Conservation (phyloP, 2,329 filamentous ascomycete genomes). For the Ceratocystis lukuohia region DNA sequence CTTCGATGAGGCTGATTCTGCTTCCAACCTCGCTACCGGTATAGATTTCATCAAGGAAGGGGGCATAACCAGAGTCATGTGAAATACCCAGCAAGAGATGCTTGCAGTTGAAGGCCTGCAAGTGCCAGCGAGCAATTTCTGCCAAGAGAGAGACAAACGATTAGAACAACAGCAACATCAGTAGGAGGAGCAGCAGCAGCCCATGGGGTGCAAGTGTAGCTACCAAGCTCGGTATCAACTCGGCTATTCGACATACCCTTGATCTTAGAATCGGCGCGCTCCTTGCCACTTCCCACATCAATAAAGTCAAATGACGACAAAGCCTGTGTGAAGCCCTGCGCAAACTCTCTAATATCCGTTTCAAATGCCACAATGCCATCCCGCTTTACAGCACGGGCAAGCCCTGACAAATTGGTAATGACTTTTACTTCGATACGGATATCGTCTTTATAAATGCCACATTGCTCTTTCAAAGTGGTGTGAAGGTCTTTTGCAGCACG, state of each 20-base stretch:
- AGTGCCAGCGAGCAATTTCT: constrained; percentile 43
- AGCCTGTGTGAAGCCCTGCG: constrained; percentile 45
- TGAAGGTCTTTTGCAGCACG: constrained; percentile 38
- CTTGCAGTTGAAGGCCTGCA: constrained; percentile 48
- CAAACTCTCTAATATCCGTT: constrained; percentile 42
- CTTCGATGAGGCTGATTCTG: constrained; percentile 42
- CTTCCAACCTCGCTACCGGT: constrained; percentile 30
- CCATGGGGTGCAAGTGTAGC: neutral
- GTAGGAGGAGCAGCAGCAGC: neutral
- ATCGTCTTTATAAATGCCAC: constrained; percentile 32
- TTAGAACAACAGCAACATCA: neutral
- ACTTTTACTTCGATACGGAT: constrained; percentile 44
- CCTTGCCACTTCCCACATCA: constrained; percentile 46
- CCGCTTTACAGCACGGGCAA: constrained; percentile 37
- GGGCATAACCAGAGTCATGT: constrained; percentile 47
- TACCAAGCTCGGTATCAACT: no score
- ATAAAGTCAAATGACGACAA: constrained; percentile 50
- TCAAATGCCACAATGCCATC: constrained; percentile 35
- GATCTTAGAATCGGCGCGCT: constrained; percentile 46
- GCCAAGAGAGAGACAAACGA: constrained; percentile 16
- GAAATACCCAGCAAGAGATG: constrained; percentile 49
- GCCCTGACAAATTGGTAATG: constrained; percentile 39
- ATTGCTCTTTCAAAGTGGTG: constrained; percentile 35
- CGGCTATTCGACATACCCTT: constrained; percentile 32
- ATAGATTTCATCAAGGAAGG: constrained; percentile 43